Base-by-base conservation (phyloP, 352 stramenopile species). In the Peronospora belbahrii region DNA sequence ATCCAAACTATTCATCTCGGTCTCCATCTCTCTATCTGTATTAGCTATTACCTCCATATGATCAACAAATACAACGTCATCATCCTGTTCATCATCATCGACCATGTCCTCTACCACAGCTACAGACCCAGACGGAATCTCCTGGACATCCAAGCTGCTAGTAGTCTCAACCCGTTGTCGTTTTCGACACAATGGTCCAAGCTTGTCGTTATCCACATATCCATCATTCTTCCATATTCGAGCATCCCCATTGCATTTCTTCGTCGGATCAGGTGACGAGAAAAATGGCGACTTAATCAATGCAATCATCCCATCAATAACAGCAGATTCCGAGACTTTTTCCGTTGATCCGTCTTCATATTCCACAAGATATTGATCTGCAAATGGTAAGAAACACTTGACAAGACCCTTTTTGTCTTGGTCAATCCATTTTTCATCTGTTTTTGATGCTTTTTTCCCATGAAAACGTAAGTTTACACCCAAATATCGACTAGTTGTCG, bases 301-400 rank as follows among this genome's bases (percentile, higher is more conserved):
- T 11, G 37, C 47, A 46, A 88, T 68, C 59, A 88, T 75, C 6
- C 57, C 62, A 42, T 86, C 61, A 54, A 88, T 74, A 7, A 88
- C 48, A 42, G 71, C 62, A 35, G 63, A 47, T 33, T 88, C 74
- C 2, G 40, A 72, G 30, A 86, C 19, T n/a, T 86, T 62, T 13
- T 65, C 58, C 0, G 8, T 67, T 18, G 56, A 64, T 2, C 56
- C 66, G 28, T 88, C 77, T 6, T 74, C 56, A 43, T 74, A 88
- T 15, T 53, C 52, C 1, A 86, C 70, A 36, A 52, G 48, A 36
- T 83, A 88, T 8, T 42, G 27, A 40, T 85, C 67, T 1, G 59
- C 70, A 57, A 87, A 88, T 19, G 77, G 77, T 38, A 80, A 47
- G 25, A 79, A 88, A 41, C 58, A 73, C 37, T 55, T 63, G 9